phyloP scores from a whole-genome alignment of 202 grass and related monocot species.

The Schoenoplectus tabernaemontani region DNA sequence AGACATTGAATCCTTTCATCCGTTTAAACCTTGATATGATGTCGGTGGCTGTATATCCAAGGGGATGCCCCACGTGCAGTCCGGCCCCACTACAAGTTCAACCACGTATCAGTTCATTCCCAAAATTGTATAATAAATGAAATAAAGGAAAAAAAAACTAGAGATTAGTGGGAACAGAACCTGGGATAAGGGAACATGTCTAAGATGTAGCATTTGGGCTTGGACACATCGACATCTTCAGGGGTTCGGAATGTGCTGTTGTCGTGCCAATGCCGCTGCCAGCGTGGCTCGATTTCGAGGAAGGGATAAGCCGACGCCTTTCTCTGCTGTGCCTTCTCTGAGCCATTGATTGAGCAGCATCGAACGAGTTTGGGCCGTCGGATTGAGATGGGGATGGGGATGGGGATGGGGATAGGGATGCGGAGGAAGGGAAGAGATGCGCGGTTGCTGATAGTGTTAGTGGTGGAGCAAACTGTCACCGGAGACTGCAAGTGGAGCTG shows the following conservation, averaged over 20 bases:
- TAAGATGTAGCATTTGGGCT: constrained; percentile 87
- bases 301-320: constrained; percentile 61
- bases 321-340: constrained; percentile 18
- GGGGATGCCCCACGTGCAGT: constrained; percentile 66
- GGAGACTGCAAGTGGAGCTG: too few species aligned
- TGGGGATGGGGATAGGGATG: too few species aligned
- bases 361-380: constrained; percentile 7
- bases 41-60: constrained; percentile 92
- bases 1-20: constrained; percentile 94
- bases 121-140: too few species aligned
- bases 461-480: too few species aligned
- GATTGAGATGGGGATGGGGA: neutral
- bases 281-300: constrained; percentile 69
- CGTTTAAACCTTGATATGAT: constrained; percentile 81
- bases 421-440: constrained; percentile 5
- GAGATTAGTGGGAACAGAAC: too few species aligned
- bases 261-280: constrained; percentile 87
- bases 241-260: constrained; percentile 67
- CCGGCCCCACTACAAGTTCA: constrained; percentile 62
- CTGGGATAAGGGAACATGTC: constrained; percentile 99
- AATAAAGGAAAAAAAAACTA: too few species aligned
- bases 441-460: too few species aligned
- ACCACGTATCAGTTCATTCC: too few species aligned
- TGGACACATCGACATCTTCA: constrained; percentile 61
- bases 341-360: constrained; percentile 25